A percentile compares a stretch with the other conserved stretches of the same genome.
phyloP scores from a whole-genome alignment of 805 yeast species.

The Lipomyces chichibuensis region DNA sequence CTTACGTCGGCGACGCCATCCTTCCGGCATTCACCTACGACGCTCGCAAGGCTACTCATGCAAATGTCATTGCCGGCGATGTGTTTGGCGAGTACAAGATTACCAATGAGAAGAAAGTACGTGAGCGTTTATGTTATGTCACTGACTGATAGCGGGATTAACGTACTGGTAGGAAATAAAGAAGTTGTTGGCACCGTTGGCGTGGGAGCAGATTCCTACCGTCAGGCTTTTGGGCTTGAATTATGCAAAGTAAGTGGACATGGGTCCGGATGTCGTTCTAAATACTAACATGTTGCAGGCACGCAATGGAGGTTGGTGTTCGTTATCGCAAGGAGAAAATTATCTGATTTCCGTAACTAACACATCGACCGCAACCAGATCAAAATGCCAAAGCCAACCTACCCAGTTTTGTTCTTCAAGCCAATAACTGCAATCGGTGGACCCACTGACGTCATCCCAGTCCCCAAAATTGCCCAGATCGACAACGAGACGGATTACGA shows the following conservation, averaged over 20 bases:
- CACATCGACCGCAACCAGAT: constrained; percentile 42
- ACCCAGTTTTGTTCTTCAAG: constrained; percentile 57
- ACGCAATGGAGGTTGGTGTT: constrained; percentile 33
- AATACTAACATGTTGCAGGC: constrained; percentile 19
- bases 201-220: constrained; percentile 46
- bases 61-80: constrained; percentile 54
- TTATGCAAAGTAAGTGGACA: constrained; percentile 48
- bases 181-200: constrained; percentile 50
- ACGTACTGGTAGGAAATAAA: constrained; percentile 39
- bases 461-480: constrained; percentile 49
- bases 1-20: constrained; percentile 55
- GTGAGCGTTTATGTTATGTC: not conserved
- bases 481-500: constrained; percentile 54
- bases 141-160: not conserved
- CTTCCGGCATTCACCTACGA: constrained; percentile 45
- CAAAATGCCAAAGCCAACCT: constrained; percentile 50
- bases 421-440: constrained; percentile 53
- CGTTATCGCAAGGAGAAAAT: not conserved
- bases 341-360: not conserved
- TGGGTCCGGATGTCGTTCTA: not conserved
- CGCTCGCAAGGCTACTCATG: constrained; percentile 48
- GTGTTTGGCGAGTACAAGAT: constrained; percentile 48
- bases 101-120: constrained; percentile 44
- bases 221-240: constrained; percentile 58
- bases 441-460: constrained; percentile 50